Evolutionary conservation across 176 grass and related monocot genomes (phyloP).

Genomic region (Oryza rufipogon): DNA sequence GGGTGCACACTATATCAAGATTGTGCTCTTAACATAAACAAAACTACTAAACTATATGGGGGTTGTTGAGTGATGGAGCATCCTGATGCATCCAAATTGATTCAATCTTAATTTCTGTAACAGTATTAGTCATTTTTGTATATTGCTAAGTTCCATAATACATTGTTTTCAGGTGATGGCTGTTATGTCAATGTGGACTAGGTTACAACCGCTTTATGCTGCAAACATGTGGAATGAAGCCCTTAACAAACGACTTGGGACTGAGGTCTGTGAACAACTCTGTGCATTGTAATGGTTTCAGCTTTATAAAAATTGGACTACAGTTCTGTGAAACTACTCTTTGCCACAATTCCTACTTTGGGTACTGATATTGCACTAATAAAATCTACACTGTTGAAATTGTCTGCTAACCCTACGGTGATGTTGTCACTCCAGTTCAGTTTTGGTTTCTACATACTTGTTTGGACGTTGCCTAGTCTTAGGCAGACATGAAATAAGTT

Average conservation of each 20-base stretch:
- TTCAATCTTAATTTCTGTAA: not conserved
- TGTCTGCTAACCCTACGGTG: not conserved
- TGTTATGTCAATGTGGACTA: constrained; percentile 98
- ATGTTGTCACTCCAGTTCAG: not conserved
- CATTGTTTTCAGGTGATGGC: constrained; percentile 85
- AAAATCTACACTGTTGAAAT: not conserved
- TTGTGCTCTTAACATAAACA: constrained; percentile 1
- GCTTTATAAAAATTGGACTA: not conserved
- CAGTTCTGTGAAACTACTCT: not conserved
- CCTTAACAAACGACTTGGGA: constrained; percentile 96
- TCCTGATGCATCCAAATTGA: constrained; percentile 9
- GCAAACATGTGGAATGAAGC: constrained; percentile 99
- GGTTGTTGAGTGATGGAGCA: not conserved
- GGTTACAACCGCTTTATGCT: constrained; percentile 90
- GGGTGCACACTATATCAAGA: not conserved
- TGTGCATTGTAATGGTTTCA: not conserved
- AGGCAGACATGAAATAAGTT: not conserved
- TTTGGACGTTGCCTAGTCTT: not conserved
- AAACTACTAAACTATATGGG: not conserved
- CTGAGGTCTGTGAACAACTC: constrained; percentile 62
- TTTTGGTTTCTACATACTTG: constrained; percentile 14
- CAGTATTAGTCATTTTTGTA: not conserved
- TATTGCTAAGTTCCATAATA: constrained; percentile 12
- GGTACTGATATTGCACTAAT: not conserved
- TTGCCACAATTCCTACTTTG: not conserved